phyloP scores from a whole-genome alignment of 129 eudicot genomes.

The Artemisia annua region DNA sequence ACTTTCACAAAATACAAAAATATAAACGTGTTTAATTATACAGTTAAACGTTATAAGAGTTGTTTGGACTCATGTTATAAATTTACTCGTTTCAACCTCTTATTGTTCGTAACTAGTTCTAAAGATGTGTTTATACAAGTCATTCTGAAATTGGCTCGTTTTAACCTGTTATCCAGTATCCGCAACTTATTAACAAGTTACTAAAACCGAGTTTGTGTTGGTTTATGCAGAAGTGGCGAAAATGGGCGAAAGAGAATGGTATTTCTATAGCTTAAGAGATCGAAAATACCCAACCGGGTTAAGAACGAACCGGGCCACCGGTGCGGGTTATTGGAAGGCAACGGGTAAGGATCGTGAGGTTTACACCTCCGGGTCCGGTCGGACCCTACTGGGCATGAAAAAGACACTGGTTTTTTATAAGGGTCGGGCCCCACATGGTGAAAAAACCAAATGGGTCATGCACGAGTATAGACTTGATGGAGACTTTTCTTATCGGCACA shows the following conservation, averaged over 20 bases:
- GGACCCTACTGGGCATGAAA: slow-evolving; percentile 60
- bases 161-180: too few species aligned
- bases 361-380: slow-evolving; percentile 43
- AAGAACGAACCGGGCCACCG: slow-evolving; percentile 65
- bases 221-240: slow-evolving; percentile 51
- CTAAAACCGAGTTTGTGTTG: neutral
- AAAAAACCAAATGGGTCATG: slow-evolving; percentile 79
- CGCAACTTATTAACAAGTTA: too few species aligned
- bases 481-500: slow-evolving; percentile 63
- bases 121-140: too few species aligned
- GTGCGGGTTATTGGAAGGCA: slow-evolving; percentile 67
- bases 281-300: slow-evolving; percentile 64
- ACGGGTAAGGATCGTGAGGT: slow-evolving; percentile 74
- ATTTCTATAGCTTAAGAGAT: slow-evolving; percentile 63
- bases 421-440: slow-evolving; percentile 75
- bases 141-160: too few species aligned
- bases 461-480: slow-evolving; percentile 85
- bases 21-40: too few species aligned
- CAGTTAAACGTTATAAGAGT: too few species aligned
- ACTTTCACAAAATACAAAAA: too few species aligned
- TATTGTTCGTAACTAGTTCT: too few species aligned
- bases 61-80: too few species aligned
- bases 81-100: too few species aligned
- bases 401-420: slow-evolving; percentile 64
- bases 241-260: slow-evolving; percentile 77